Conservation (phyloP, 345 rosid species). For the Hibiscus trionum region DNA sequence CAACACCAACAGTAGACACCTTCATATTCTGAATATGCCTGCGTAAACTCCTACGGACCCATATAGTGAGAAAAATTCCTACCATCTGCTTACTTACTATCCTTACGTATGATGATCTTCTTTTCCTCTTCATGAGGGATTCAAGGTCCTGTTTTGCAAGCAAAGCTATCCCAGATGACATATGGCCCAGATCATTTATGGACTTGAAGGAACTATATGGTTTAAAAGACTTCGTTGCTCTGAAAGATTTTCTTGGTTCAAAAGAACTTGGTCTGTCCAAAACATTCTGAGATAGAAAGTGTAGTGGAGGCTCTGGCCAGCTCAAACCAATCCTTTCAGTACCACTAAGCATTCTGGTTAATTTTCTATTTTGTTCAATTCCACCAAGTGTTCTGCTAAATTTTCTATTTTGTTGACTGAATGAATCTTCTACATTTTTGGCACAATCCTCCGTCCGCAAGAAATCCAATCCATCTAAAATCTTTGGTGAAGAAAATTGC, state of each 20-base stretch:
- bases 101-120: too few species aligned
- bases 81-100: too few species aligned
- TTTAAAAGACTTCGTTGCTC: slow-evolving; percentile 42
- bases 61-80: too few species aligned
- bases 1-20: slow-evolving; percentile 62
- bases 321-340: background rate
- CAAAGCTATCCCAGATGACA: slow-evolving; percentile 15
- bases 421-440: too few species aligned
- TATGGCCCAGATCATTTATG: slow-evolving; percentile 14
- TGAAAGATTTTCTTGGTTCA: slow-evolving; percentile 45
- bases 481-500: too few species aligned
- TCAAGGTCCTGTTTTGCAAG: slow-evolving; percentile 64
- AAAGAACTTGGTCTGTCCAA: slow-evolving; percentile 59
- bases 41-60: too few species aligned
- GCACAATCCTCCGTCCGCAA: too few species aligned
- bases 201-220: slow-evolving; percentile 58
- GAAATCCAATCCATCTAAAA: too few species aligned
- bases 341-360: background rate
- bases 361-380: background rate
- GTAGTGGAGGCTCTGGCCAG: too few species aligned
- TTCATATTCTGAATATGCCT: slow-evolving; percentile 31
- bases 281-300: slow-evolving; percentile 44
- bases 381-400: background rate
- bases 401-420: background rate
- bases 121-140: slow-evolving; percentile 34